phyloP scores from a whole-genome alignment of 495 filamentous ascomycete genomes.

The Trypethelium eluteriae region DNA sequence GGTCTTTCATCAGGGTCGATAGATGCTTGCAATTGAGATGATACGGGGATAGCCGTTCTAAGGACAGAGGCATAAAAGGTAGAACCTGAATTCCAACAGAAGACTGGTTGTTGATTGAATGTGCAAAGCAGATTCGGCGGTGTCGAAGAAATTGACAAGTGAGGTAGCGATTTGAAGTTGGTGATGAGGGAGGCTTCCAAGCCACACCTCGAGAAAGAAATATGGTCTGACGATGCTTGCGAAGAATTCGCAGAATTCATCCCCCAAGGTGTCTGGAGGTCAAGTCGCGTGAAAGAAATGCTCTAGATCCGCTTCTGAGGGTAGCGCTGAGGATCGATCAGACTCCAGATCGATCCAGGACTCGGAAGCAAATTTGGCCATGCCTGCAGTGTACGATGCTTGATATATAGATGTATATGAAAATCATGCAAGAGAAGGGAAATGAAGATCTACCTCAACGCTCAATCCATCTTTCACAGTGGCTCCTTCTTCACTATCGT shows the following conservation, averaged over 20 bases:
- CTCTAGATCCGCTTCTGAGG: background rate
- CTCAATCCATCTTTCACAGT: conserved; percentile 29
- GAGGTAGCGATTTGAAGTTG: too few relatives aligned
- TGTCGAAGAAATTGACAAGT: too few relatives aligned
- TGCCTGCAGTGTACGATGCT: background rate
- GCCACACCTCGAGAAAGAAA: background rate
- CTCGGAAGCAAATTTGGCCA: background rate
- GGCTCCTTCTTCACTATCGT: conserved; percentile 24
- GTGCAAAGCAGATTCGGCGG: too few relatives aligned
- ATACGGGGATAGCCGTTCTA: too few relatives aligned
- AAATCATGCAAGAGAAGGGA: background rate
- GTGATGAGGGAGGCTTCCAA: background rate
- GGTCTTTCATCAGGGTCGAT: too few relatives aligned
- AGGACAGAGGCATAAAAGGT: too few relatives aligned
- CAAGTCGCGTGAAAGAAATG: background rate
- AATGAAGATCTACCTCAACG: conserved; percentile 29
- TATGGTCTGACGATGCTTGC: background rate
- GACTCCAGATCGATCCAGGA: background rate
- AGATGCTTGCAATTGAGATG: too few relatives aligned
- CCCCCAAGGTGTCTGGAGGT: background rate
- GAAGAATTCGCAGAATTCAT: background rate
- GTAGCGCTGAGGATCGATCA: background rate
- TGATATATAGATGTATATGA: background rate
- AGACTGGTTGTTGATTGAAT: too few relatives aligned
- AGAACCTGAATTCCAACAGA: too few relatives aligned